Evolutionary conservation across 768 basidiomycete genomes (phyloP).

Genomic region (Psilocybe azurescens): DNA sequence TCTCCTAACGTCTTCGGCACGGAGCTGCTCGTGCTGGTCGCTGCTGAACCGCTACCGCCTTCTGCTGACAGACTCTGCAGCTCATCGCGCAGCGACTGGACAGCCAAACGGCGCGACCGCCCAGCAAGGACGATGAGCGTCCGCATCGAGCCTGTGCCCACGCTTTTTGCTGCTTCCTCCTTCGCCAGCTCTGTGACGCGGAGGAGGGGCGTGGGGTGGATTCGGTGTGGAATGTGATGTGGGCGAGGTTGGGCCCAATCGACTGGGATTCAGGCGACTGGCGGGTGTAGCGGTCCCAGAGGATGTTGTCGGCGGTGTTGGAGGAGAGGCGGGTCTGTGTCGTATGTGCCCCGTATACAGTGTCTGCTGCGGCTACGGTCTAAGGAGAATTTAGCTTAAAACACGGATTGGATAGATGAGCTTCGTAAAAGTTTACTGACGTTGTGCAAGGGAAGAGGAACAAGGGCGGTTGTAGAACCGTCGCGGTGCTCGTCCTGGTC

Average conservation of each 20-base stretch:
- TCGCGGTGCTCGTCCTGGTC: neutral
- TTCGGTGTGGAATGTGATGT: slow-evolving; percentile 64
- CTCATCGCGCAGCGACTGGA: slow-evolving; percentile 64
- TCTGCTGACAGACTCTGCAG: slow-evolving; percentile 52
- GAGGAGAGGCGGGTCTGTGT: slow-evolving; percentile 76
- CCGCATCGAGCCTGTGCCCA: slow-evolving; percentile 31
- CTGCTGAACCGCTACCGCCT: slow-evolving; percentile 21
- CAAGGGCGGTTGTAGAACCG: slow-evolving; percentile 12
- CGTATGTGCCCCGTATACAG: slow-evolving; percentile 68
- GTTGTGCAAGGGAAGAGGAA: slow-evolving; percentile 30
- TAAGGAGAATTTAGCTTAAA: slow-evolving; percentile 30
- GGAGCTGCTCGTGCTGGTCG: slow-evolving; percentile 48
- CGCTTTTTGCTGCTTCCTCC: slow-evolving; percentile 30
- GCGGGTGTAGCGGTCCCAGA: slow-evolving; percentile 71
- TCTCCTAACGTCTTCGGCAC: slow-evolving; percentile 79
- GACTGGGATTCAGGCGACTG: slow-evolving; percentile 29
- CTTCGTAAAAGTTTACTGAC: slow-evolving; percentile 28
- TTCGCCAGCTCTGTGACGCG: slow-evolving; percentile 51
- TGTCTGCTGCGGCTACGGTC: slow-evolving; percentile 64
- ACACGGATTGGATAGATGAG: neutral
- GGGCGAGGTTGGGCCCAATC: slow-evolving; percentile 52
- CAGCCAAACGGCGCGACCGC: slow-evolving; percentile 73
- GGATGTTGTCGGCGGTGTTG: slow-evolving; percentile 80
- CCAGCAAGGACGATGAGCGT: slow-evolving; percentile 71
- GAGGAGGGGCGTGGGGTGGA: slow-evolving; percentile 62